Base-by-base conservation (phyloP, 495 filamentous ascomycete genomes). In the Aspergillus diversus region DNA sequence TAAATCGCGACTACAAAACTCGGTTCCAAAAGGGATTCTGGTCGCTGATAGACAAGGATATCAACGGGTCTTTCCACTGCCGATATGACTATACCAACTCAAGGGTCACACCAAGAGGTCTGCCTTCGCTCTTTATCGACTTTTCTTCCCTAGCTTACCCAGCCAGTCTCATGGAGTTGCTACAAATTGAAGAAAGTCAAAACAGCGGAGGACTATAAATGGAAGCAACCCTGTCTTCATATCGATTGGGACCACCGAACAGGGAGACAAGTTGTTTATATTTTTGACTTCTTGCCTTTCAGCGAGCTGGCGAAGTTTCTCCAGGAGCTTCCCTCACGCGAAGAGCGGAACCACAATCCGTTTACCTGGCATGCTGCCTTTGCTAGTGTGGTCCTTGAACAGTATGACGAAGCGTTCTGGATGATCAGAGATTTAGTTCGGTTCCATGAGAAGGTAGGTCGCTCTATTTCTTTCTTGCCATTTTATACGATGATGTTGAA, bases 51-150 rank as follows among this genome's bases (percentile, higher is more conserved):
- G 51, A 34, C 1, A 55, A 21, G 12, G 65, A 67, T 54, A 55
- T 64, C 6, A 67, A 67, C 49, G 61, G 57, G n/a, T 61, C 65
- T 33, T 67, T 59, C 53, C 49, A 64, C 57, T 63, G 57, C 37
- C 60, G 64, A 6, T 63, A 67, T 46, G 27, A 16, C 37, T 46
- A 31, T 43, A 27, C 6, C 4, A 13, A 48, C 17, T 4, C 21
- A 3, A 35, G 59, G 12, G 43, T 54, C 49, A 34, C 13, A 6
- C 61, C 59, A 27, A 27, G 50, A 50, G 16, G 42, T 59, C 32
- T 33, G 37, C 35, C 2, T 32, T 15, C 15, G 8, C 27, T 43
- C 31, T 21, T 3, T 55, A 48, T 6, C 6, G 2, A 27, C 11
- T 34, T 11, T 5, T 3, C 35, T 9, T 27, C 42, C 6, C 5